Conservation (phyloP, 2,329 filamentous ascomycete genomes). For the Pyrenophora tritici-repentis region DNA sequence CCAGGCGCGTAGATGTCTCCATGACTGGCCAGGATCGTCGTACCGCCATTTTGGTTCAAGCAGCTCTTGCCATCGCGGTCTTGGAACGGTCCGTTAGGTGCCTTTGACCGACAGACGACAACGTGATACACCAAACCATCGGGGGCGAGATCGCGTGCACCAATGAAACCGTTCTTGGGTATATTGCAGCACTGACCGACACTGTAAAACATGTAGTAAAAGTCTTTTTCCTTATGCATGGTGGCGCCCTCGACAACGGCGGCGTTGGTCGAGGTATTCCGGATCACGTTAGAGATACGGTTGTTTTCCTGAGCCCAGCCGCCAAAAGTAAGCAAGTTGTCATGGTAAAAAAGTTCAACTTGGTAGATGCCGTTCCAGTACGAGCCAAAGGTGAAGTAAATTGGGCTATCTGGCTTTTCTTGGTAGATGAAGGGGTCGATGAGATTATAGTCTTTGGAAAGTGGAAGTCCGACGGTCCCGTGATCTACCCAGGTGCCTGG, state of each 20-base stretch:
- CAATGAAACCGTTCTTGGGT: conserved; percentile 47
- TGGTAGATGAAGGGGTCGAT: conserved; percentile 57
- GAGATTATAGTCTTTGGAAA: conserved; percentile 48
- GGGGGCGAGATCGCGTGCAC: conserved; percentile 45
- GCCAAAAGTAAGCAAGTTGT: conserved; percentile 13
- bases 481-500: conserved; percentile 64
- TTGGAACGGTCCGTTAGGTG: conserved; percentile 57
- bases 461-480: conserved; percentile 53
- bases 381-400: conserved; percentile 65
- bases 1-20: conserved; percentile 47
- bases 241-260: conserved; percentile 56
- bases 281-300: conserved; percentile 22
- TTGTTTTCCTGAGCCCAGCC: conserved; percentile 4
- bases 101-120: conserved; percentile 62
- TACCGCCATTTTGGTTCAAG: conserved; percentile 62
- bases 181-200: conserved; percentile 63
- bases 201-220: conserved; percentile 68
- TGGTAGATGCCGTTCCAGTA: conserved; percentile 71
- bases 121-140: conserved; percentile 66
- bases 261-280: conserved; percentile 23
- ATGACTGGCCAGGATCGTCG: conserved; percentile 63
- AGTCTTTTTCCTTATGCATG: conserved; percentile 55
- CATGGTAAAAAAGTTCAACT: conserved; percentile 50
- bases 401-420: conserved; percentile 30
- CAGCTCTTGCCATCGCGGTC: conserved; percentile 32